Evolutionary conservation across 441 rosid genomes (phyloP), one percentile per base, ranked within the genome.

Genomic region (Gossypium trilobum): DNA sequence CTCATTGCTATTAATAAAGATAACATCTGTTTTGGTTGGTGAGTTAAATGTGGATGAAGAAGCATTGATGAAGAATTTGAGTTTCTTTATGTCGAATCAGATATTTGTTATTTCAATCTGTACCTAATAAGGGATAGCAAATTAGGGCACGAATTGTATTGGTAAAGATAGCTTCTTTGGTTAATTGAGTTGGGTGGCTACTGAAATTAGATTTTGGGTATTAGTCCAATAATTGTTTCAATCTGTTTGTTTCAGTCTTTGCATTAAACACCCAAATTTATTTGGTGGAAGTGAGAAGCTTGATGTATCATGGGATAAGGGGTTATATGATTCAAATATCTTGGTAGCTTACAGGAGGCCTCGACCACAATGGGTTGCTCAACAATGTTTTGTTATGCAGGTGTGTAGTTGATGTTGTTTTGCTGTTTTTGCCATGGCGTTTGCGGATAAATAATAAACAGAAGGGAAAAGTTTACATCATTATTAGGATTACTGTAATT

Each of bases 241-340:
- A 27, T 79, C 4, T 70, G 27, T 85, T 73, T 52, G 48, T 79
- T 80, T 74, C 87, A 94, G 98, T 77, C 90, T 94, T 59, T 90
- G 93, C 79, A 85, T 94, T 67, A 94, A 90, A 78, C 97, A 94
- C 82, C 93, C 98, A 6, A 92, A 94, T 84, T 80, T 94, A 79
- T 94, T 92, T 85, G 97, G 97, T 76, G 98, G 98, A 77, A 91
- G 97, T 62, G 98, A 94, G 84, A 94, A 91, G 90, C 95, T 94
- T 13, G 98, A 94, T 78, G 90, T 94, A 11, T 89, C 94, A 0
- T 94, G 89, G 98, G 91, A 94, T 77, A 94, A 91, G 78, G 98
- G 97, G 54, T 81, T 91, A 19, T 94, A 77, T 78, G 97, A 94
- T 85, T 94, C 97, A 50, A 94, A 90, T 79, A 79, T 90, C 20